Base-by-base conservation (phyloP, 164 flowering plant genomes). In the Umbilicus rupestris region DNA sequence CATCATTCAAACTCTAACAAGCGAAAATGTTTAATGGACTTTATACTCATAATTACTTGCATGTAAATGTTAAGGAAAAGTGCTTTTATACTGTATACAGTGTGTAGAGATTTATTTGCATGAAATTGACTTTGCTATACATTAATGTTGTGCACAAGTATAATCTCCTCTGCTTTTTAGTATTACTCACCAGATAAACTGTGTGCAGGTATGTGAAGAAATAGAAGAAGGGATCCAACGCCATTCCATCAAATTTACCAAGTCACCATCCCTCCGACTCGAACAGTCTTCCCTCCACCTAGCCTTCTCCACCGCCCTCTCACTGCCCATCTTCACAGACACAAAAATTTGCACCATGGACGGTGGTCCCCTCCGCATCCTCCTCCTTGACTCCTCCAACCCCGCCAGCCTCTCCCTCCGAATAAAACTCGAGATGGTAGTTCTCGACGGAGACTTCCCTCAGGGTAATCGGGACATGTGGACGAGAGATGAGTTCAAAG, bases 141-240 rank as follows among this genome's bases (percentile, higher is more conserved):
- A n/a, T n/a, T n/a, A n/a, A n/a, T n/a, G n/a, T n/a, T n/a, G n/a
- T n/a, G n/a, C n/a, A n/a, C n/a, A n/a, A n/a, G n/a, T n/a, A n/a
- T n/a, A n/a, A n/a, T n/a, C n/a, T n/a, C n/a, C n/a, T n/a, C n/a
- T n/a, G n/a, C n/a, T n/a, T n/a, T n/a, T n/a, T n/a, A n/a, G n/a
- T n/a, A n/a, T n/a, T n/a, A n/a, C n/a, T n/a, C n/a, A n/a, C n/a
- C n/a, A n/a, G n/a, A n/a, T n/a, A n/a, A n/a, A n/a, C 7, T 35
- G 14, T 45, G n/a, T 30, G 20, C 30, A 90, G 97, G 88, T 90
- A 59, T 68, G 68, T 33, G 94, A 90, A 73, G 97, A 90, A 73
- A 77, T 88, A 37, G 88, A 83, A 20, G 70, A 47, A 8, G 78
- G 77, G 28, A 47, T 90, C 2, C 60, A 50, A 26, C 77, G 75